Evolutionary conservation across 768 basidiomycete species (phyloP).

Genomic region (Kwoniella pini): DNA sequence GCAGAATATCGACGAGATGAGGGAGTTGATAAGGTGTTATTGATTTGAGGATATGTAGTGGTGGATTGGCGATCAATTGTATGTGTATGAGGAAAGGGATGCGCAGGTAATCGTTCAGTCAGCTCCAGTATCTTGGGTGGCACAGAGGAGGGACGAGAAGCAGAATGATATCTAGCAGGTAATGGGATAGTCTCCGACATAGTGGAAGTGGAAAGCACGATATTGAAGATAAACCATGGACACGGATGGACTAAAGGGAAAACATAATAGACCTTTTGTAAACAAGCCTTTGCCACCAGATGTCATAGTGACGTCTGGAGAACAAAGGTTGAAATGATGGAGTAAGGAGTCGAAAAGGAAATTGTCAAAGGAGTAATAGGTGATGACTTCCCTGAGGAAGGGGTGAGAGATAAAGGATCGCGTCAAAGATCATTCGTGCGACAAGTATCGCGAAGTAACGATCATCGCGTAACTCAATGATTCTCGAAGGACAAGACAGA

Average conservation of each 20-base stretch:
- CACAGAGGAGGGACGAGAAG: slow-evolving; percentile 8
- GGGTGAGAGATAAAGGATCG: slow-evolving; percentile 3
- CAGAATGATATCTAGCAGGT: slow-evolving; percentile 6
- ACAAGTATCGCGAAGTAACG: no score
- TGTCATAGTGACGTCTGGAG: neutral
- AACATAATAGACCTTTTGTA: neutral
- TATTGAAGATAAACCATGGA: neutral
- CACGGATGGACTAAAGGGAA: neutral
- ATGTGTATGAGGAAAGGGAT: neutral
- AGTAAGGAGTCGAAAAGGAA: slow-evolving; percentile 8
- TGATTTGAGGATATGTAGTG: slow-evolving; percentile 2
- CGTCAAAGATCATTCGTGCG: neutral
- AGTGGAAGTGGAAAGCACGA: neutral
- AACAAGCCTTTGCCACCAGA: neutral
- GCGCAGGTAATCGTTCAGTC: slow-evolving; percentile 5
- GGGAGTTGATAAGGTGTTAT: slow-evolving; percentile 7
- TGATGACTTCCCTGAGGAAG: slow-evolving; percentile 5
- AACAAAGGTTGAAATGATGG: slow-evolving; percentile 13
- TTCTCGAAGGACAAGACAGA: neutral
- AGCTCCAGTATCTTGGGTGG: slow-evolving; percentile 9
- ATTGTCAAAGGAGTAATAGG: slow-evolving; percentile 8
- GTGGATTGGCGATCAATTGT: neutral
- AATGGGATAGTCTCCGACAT: slow-evolving; percentile 17
- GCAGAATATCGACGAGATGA: slow-evolving; percentile 22
- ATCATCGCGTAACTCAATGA: neutral